Evolutionary conservation across 1,284 basidiomycete species (phyloP), one percentile per base, ranked within the genome.

Genomic region (Ustilago cynodontis): DNA sequence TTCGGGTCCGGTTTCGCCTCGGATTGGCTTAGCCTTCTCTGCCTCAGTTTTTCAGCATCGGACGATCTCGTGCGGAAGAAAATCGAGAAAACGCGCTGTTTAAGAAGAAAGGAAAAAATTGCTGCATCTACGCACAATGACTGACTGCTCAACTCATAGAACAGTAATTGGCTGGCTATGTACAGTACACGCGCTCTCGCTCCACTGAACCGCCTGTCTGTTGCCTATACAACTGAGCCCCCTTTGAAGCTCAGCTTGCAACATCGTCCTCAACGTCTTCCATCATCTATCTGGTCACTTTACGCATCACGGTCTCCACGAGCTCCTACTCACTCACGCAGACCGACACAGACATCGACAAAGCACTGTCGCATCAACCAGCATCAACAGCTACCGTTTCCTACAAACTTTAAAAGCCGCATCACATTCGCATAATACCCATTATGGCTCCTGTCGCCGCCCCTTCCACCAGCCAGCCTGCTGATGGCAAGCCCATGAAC

Each of bases 401-500:
- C 22, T 35, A 24, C 24, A 9, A 43, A 47, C 37, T 43, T 7
- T 26, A 37, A 50, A 28, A 41, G 29, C 10, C 37, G 22, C 52
- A 54, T 16, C 2, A 26, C 22, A 26, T 47, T 58, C 28, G 54
- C 20, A 54, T 26, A 63, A 43, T 53, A 35, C 29, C 33, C 45
- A 60, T 5, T 37, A 77, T 77, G 75, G 61, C 75, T 66, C 75
- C 70, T 37, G 75, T 77, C 56, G 65, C 70, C 37, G 70, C 66
- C 29, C 66, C 75, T 51, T 61, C 75, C 55, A 64, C 70, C 16
- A 66, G 73, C 64, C 67, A 76, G 59, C 65, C 70, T 62, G 72
- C 67, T 35, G 66, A 41, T 41, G 68, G 67, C 68, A 76, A 76
- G 57, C 65, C 74, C 60, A 79, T 82, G 77, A 81, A 83, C 73